phyloP scores from a whole-genome alignment of 2,329 filamentous ascomycete species.

The Trichoderma atrobrunneum region DNA sequence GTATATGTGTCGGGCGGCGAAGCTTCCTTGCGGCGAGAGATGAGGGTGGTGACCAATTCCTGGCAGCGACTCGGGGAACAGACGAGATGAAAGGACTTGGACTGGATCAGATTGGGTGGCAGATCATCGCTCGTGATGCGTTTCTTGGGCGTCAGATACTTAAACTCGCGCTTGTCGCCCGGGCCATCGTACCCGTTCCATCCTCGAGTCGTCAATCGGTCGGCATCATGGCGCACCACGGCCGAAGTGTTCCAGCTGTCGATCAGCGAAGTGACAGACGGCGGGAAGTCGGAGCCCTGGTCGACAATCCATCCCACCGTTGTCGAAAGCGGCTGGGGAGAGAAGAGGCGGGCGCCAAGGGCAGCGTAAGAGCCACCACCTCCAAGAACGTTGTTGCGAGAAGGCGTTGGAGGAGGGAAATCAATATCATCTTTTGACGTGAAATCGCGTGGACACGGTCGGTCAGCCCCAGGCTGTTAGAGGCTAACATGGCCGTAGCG shows the following conservation, averaged over 20 bases:
- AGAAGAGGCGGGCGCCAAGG: slow-evolving; percentile 84
- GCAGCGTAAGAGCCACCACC: slow-evolving; percentile 86
- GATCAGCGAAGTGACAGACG: slow-evolving; percentile 60
- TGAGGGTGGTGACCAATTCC: slow-evolving; percentile 70
- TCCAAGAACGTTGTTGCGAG: slow-evolving; percentile 75
- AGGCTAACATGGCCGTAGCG: slow-evolving; percentile 7
- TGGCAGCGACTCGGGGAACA: slow-evolving; percentile 77
- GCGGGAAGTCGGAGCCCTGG: slow-evolving; percentile 81
- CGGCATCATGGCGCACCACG: slow-evolving; percentile 62
- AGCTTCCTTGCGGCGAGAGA: slow-evolving; percentile 50
- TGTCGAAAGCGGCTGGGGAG: slow-evolving; percentile 62
- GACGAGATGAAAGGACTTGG: slow-evolving; percentile 82
- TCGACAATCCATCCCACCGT: slow-evolving; percentile 89
- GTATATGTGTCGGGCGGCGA: slow-evolving; percentile 36
- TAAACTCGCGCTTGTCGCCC: slow-evolving; percentile 71
- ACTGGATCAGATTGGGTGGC: slow-evolving; percentile 61
- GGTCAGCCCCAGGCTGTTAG: slow-evolving; percentile 10
- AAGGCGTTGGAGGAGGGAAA: slow-evolving; percentile 66
- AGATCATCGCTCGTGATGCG: slow-evolving; percentile 74
- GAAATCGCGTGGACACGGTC: neutral
- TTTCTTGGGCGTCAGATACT: slow-evolving; percentile 82
- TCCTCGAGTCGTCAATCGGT: slow-evolving; percentile 77
- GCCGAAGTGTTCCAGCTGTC: slow-evolving; percentile 73
- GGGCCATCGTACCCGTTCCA: slow-evolving; percentile 85
- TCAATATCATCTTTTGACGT: slow-evolving; percentile 79